A percentile compares a stretch with the other conserved stretches of the same genome.
These are phyloP conservation scores for Fusarium anguioides DNA, from an alignment of 2,329 filamentous ascomycete genomes.

Conservation along the genomic window DNA sequence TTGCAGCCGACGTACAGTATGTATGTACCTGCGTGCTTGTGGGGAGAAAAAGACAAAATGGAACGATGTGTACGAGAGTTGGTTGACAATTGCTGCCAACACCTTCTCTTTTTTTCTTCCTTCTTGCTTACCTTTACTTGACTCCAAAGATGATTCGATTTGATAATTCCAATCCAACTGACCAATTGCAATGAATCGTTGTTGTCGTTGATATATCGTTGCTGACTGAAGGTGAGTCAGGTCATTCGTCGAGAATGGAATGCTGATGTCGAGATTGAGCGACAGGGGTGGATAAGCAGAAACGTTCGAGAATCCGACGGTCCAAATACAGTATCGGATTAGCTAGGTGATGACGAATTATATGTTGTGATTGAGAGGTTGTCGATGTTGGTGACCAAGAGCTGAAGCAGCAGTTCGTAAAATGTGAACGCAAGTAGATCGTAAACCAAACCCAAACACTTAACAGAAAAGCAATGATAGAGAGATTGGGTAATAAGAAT, in stretches of 20 bases:
- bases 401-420: conserved; percentile 7
- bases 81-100: conserved; percentile 11
- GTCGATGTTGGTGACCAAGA: conserved; percentile 17
- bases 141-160: background rate
- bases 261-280: conserved; percentile 20
- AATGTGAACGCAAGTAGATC: conserved; percentile 4
- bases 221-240: conserved; percentile 18
- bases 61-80: conserved; percentile 17
- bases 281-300: conserved; percentile 13
- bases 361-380: background rate
- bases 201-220: conserved; percentile 26
- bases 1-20: conserved; percentile 19
- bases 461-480: background rate
- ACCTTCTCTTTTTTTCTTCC: conserved; percentile 17
- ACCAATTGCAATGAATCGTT: conserved; percentile 5
- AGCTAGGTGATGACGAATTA: conserved; percentile 8
- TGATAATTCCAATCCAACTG: background rate
- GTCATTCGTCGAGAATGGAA: conserved; percentile 33
- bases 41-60: conserved; percentile 18
- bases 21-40: conserved; percentile 35
- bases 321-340: conserved; percentile 16
- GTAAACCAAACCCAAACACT: conserved; percentile 26
- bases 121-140: conserved; percentile 26
- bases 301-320: conserved; percentile 10
- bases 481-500: conserved; percentile 5